Evolutionary conservation across 2,329 filamentous ascomycete genomes (phyloP).

Genomic region (Aspergillus fructus): DNA sequence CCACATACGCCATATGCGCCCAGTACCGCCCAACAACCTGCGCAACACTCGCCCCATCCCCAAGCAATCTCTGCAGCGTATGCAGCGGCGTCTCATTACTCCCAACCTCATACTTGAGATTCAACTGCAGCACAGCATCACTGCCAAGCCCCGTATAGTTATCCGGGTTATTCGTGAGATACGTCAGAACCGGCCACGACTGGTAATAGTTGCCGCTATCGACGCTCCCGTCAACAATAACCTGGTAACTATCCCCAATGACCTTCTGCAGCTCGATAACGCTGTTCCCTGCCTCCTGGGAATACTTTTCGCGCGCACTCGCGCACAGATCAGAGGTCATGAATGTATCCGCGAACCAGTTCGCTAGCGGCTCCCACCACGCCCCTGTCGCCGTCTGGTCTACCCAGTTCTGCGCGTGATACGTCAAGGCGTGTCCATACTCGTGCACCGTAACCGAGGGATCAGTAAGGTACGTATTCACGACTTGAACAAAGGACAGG

Average conservation of each 20-base stretch:
- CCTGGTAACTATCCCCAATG: conserved; percentile 12
- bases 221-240: conserved; percentile 10
- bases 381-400: conserved; percentile 10
- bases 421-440: conserved; percentile 13
- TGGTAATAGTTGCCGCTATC: conserved; percentile 11
- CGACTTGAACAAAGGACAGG: conserved; percentile 9
- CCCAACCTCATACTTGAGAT: conserved; percentile 3
- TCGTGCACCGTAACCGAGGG: conserved; percentile 10
- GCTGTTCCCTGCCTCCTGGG: neutral
- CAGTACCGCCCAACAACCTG: conserved; percentile 12
- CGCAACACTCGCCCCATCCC: neutral
- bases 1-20: conserved; percentile 14
- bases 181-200: conserved; percentile 13
- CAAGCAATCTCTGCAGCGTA: conserved; percentile 2
- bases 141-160: conserved; percentile 8
- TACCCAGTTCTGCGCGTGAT: conserved; percentile 12
- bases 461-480: neutral
- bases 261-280: conserved; percentile 12
- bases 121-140: conserved; percentile 4
- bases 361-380: conserved; percentile 14
- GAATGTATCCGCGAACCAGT: conserved; percentile 14
- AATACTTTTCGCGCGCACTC: neutral
- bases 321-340: conserved; percentile 8
- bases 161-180: conserved; percentile 13
- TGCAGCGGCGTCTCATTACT: conserved; percentile 17